A percentile compares a stretch with the other conserved stretches of the same genome.
Evolutionary conservation across 1,284 basidiomycete genomes (phyloP).

Genomic region (Papiliotrema flavescens): DNA sequence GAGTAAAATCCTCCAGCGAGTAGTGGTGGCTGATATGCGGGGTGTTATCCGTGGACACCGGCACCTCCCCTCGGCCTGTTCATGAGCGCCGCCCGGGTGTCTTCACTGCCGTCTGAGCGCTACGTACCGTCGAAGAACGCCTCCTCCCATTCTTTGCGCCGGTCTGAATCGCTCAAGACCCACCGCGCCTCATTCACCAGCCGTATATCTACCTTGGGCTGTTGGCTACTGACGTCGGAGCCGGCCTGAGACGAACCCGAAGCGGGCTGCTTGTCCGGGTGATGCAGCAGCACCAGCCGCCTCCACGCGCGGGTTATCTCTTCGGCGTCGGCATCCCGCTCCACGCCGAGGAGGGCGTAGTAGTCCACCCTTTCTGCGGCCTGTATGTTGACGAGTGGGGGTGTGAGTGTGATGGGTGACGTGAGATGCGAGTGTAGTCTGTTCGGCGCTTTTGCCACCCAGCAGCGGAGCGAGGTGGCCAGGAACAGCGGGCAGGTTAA

Average conservation of each 20-base stretch:
- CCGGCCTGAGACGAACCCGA: too few species aligned
- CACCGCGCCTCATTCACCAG: constrained; percentile 46
- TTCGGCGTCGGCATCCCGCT: constrained; percentile 20
- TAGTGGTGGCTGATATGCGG: constrained; percentile 29
- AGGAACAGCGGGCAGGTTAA: too few species aligned
- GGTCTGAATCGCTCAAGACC: constrained; percentile 33
- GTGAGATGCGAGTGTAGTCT: not conserved
- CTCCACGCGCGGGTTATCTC: constrained; percentile 44
- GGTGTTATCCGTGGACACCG: not conserved
- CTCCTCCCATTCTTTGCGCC: constrained; percentile 16
- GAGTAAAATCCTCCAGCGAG: constrained; percentile 41
- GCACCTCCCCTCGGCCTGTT: not conserved
- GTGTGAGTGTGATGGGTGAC: not conserved
- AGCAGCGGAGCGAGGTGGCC: not conserved
- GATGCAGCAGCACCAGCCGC: constrained; percentile 35
- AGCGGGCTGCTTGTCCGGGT: constrained; percentile 36
- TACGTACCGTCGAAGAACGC: constrained; percentile 7
- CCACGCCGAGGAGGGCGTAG: constrained; percentile 40
- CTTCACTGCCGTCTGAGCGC: not conserved
- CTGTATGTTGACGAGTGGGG: not conserved
- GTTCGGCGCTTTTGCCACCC: too few species aligned
- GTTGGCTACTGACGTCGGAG: not conserved
- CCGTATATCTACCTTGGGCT: constrained; percentile 22
- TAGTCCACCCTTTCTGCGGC: constrained; percentile 33
- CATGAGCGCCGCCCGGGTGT: not conserved